These are phyloP conservation scores for Nothophoma quercina DNA, from an alignment of 2,329 filamentous ascomycete genomes.

Conservation along the genomic window DNA sequence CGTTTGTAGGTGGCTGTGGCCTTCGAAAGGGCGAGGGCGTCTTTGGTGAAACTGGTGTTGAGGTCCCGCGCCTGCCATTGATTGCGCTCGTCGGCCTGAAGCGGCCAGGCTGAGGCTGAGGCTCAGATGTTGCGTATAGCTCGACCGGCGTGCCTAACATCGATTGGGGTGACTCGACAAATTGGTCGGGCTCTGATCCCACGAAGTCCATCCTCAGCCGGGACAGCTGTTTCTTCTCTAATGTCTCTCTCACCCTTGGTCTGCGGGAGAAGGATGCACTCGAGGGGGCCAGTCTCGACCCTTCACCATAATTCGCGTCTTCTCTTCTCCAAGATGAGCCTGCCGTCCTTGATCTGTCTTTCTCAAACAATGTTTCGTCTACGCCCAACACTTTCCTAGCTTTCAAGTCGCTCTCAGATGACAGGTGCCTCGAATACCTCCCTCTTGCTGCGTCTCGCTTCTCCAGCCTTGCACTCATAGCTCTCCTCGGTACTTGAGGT, in stretches of 20 bases:
- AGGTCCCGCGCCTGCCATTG: slow-evolving; percentile 18
- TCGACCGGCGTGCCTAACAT: slow-evolving; percentile 42
- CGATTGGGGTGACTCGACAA: slow-evolving; percentile 36
- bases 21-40: slow-evolving; percentile 7
- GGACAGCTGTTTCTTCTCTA: slow-evolving; percentile 31
- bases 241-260: slow-evolving; percentile 31
- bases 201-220: slow-evolving; percentile 34
- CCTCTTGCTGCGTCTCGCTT: slow-evolving; percentile 10
- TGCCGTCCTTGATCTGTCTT: not conserved
- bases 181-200: slow-evolving; percentile 21
- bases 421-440: slow-evolving; percentile 8
- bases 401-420: slow-evolving; percentile 12
- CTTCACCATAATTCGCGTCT: slow-evolving; percentile 1
- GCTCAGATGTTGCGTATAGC: slow-evolving; percentile 31
- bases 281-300: too few species aligned
- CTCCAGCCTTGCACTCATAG: slow-evolving; percentile 34
- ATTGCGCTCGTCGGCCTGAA: slow-evolving; percentile 19
- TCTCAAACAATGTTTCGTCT: not conserved
- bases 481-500: slow-evolving; percentile 36
- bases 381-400: not conserved
- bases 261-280: slow-evolving; percentile 29
- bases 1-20: slow-evolving; percentile 13
- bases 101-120: slow-evolving; percentile 6
- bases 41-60: slow-evolving; percentile 16
- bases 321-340: slow-evolving; percentile 2